Percentiles rank a stretch among this genome's conserved stretches.
phyloP scores from a whole-genome alignment of 1,139 yeast genomes.

The Yamadazyma sp. region DNA sequence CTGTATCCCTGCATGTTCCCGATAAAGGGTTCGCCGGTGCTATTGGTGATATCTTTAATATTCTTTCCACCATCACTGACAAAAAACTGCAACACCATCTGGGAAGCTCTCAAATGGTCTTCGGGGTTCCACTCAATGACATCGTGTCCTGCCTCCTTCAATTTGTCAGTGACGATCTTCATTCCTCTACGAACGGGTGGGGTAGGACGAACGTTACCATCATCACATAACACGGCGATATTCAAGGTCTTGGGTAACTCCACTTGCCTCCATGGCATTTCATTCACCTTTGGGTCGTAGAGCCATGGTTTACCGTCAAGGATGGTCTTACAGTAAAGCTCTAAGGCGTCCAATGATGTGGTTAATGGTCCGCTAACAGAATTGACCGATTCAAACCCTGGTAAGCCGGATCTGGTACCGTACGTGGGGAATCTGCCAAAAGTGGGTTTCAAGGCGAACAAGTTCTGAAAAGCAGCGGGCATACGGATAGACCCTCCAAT shows the following conservation, averaged over 20 bases:
- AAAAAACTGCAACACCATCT: conserved; percentile 40
- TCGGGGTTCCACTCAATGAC: conserved; percentile 57
- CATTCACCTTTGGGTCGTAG: conserved; percentile 30
- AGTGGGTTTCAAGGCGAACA: conserved; percentile 48
- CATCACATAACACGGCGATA: conserved; percentile 32
- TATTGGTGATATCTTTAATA: conserved; percentile 23
- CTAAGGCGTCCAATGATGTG: conserved; percentile 26
- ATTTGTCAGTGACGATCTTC: conserved; percentile 19
- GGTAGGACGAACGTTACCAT: conserved; percentile 34
- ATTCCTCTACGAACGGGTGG: conserved; percentile 37
- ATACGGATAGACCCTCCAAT: conserved; percentile 60
- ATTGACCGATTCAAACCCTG: conserved; percentile 48
- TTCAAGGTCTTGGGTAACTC: conserved; percentile 26
- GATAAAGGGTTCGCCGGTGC: conserved; percentile 51
- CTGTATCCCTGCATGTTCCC: conserved; percentile 36
- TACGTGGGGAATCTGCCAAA: conserved; percentile 52
- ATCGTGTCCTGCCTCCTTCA: conserved; percentile 53
- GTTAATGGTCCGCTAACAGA: conserved; percentile 38
- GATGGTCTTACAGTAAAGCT: conserved; percentile 26
- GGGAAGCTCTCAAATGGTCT: conserved; percentile 35
- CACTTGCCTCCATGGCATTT: conserved; percentile 31
- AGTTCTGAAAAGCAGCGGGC: conserved; percentile 44
- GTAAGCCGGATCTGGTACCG: conserved; percentile 52
- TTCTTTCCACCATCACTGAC: conserved; percentile 47
- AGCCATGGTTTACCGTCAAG: conserved; percentile 30